Evolutionary conservation across 169 alveolate species (phyloP).

Genomic region (Plasmodium adleri): DNA sequence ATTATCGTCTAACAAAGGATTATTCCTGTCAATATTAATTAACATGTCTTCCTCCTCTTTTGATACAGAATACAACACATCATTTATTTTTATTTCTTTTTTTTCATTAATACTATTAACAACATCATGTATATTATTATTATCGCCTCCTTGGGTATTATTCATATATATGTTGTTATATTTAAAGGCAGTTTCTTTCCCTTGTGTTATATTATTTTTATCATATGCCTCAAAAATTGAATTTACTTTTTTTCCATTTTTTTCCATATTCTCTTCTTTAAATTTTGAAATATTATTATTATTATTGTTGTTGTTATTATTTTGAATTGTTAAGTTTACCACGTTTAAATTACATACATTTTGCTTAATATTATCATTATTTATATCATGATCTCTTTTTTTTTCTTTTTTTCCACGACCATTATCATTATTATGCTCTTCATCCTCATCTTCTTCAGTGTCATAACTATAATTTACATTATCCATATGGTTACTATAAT

Average conservation of each 20-base stretch:
- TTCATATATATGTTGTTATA: not conserved
- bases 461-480: not conserved
- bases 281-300: too few species aligned
- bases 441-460: slow-evolving; percentile 1
- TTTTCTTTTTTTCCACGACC: not conserved
- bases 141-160: not conserved
- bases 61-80: not conserved
- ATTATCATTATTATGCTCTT: not conserved
- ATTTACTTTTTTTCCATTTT: slow-evolving; percentile 11
- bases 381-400: not conserved
- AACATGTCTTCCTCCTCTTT: not conserved
- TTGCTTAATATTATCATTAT: not conserved
- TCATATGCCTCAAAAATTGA: slow-evolving; percentile 34
- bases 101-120: not conserved
- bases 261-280: not conserved
- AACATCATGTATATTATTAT: not conserved
- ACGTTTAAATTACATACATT: too few species aligned
- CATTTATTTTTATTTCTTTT: not conserved
- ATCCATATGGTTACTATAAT: too few species aligned
- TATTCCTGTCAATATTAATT: not conserved
- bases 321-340: too few species aligned
- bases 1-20: not conserved
- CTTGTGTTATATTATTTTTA: slow-evolving; percentile 19
- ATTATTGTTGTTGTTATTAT: too few species aligned
- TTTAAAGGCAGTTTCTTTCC: too few species aligned